Percentiles rank a stretch among this genome's conserved stretches.
Conservation (phyloP, 305 asterid species). For the Nicotiana rustica region DNA sequence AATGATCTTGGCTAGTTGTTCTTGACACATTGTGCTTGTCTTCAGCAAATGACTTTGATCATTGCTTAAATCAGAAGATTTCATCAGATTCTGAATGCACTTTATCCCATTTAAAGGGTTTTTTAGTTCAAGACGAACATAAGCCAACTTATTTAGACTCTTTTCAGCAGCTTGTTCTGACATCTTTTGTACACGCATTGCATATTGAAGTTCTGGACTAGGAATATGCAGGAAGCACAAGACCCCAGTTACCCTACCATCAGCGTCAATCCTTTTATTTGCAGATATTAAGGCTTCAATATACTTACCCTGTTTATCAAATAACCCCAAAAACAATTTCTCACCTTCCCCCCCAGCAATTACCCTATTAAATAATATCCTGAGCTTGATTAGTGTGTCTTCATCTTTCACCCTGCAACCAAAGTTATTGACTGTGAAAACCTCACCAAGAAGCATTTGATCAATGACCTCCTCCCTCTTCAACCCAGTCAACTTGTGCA, state of each 20-base stretch:
- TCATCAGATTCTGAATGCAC: slow-evolving; percentile 57
- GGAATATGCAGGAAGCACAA: slow-evolving; percentile 73
- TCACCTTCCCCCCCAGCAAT: slow-evolving; percentile 62
- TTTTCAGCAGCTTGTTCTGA: slow-evolving; percentile 62
- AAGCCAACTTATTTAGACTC: slow-evolving; percentile 58
- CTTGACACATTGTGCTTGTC: slow-evolving; percentile 56
- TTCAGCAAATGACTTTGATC: slow-evolving; percentile 58
- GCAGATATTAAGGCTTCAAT: slow-evolving; percentile 71
- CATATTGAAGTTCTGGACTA: slow-evolving; percentile 74
- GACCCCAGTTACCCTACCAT: slow-evolving; percentile 64
- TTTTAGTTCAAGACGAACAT: slow-evolving; percentile 60
- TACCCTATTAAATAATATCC: slow-evolving; percentile 60
- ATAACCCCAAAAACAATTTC: slow-evolving; percentile 62
- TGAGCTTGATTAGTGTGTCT: slow-evolving; percentile 66
- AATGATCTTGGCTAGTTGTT: slow-evolving; percentile 61
- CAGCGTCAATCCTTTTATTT: slow-evolving; percentile 54
- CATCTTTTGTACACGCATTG: slow-evolving; percentile 56
- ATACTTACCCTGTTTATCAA: slow-evolving; percentile 54
- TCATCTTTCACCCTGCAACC: slow-evolving; percentile 71
- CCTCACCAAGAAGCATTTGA: slow-evolving; percentile 80
- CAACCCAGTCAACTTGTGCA: slow-evolving; percentile 68
- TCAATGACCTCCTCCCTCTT: slow-evolving; percentile 60
- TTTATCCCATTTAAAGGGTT: slow-evolving; percentile 72
- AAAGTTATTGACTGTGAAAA: slow-evolving; percentile 60
- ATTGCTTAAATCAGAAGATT: slow-evolving; percentile 54